Base-by-base conservation (phyloP, 2,329 filamentous ascomycete genomes). In the Aspergillus tamarii region DNA sequence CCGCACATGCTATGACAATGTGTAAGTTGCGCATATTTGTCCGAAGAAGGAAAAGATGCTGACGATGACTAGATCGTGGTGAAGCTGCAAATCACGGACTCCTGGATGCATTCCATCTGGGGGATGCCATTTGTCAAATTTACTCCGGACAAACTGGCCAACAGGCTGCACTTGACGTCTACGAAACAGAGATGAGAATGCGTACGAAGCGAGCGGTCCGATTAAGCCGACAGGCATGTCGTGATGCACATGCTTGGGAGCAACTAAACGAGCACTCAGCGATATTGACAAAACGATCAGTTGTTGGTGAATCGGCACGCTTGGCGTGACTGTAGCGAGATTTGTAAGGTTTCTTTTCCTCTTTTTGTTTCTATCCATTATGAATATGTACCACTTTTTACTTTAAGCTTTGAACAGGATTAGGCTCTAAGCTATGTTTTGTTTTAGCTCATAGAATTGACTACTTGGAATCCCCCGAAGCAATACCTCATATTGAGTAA, bases 71-170 rank as follows among this genome's bases (percentile, higher is more conserved):
- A 73, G 71, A 73, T 62, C 72, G 74, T 11, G 74, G 74, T 3
- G 75, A 77, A 59, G 74, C 74, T 1, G 73, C 72, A 4, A 77
- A 77, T 32, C 74, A 77, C 41, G 75, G 74, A 3, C 64, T 77
- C 0, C 61, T 74, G 1, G 74, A 76, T 56, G 71, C 69, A 1
- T 73, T 64, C 55, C 41, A 69, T 11, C 58, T 74, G 1, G 53
- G 64, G 30, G 26, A 65, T 16, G 71, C 69, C 1, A 65, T 72
- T 32, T 63, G 60, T 6, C 60, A 57, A 4, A 55, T 72, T 2
- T 67, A 69, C 28, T 9, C 26, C 2, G 65, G 65, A 0, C 23
- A 45, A n/a, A 48, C 48, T 5, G 52, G 56, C 1, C 21, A 64
- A 8, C 58, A 67, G 21, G 52, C 55, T 1, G 72, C 68, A 0